These are phyloP conservation scores for Tricholoma hemisulphureum DNA, from an alignment of 768 basidiomycete species.

Conservation along the genomic window DNA sequence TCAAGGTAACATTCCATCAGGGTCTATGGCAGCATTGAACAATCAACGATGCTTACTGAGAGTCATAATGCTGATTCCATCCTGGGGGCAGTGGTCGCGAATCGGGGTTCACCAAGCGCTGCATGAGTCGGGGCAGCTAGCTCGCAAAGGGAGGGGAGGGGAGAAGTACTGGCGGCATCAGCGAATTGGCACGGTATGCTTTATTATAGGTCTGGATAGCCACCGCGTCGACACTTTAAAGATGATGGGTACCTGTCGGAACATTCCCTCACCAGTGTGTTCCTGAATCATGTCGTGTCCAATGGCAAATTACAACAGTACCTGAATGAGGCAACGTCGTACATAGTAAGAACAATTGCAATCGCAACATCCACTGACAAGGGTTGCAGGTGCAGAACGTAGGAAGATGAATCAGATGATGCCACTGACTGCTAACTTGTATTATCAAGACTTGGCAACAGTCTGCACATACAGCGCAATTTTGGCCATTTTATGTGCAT, in stretches of 20 bases:
- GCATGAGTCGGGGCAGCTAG: not conserved
- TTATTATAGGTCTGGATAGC: not conserved
- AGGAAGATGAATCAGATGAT: too few species aligned
- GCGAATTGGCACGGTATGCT: not conserved
- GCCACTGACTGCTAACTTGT: too few species aligned
- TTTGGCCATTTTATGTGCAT: too few species aligned
- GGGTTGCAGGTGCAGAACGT: too few species aligned
- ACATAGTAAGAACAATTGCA: too few species aligned
- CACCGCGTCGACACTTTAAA: not conserved
- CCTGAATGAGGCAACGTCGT: too few species aligned
- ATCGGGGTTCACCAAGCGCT: conserved; percentile 16
- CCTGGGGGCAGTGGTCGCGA: conserved; percentile 16
- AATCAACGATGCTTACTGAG: conserved; percentile 11
- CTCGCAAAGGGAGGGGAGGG: not conserved
- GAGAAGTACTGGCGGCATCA: not conserved
- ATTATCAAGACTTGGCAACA: too few species aligned
- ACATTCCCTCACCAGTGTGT: too few species aligned
- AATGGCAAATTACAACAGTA: too few species aligned
- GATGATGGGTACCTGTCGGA: not conserved
- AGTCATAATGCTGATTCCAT: conserved; percentile 20
- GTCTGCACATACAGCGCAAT: too few species aligned
- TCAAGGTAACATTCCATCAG: not conserved
- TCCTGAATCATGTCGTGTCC: too few species aligned
- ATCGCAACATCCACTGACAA: too few species aligned
- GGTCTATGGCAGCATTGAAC: not conserved